phyloP scores from a whole-genome alignment of 768 basidiomycete species.

The Phanerochaete sordida region DNA sequence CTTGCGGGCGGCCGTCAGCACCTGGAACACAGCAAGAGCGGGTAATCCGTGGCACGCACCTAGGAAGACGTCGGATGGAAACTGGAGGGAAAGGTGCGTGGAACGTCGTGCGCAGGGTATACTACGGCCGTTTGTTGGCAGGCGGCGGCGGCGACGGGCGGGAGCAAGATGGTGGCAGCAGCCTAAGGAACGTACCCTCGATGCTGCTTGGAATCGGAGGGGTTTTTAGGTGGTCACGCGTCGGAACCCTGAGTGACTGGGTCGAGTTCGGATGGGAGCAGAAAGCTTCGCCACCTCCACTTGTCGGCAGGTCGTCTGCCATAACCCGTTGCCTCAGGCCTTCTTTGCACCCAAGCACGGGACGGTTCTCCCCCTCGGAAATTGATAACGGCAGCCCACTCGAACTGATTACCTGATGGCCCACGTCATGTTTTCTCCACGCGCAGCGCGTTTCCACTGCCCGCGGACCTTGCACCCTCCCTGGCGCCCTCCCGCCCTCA shows the following conservation, averaged over 20 bases:
- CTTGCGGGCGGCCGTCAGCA: background rate
- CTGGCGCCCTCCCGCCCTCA: background rate
- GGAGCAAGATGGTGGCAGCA: background rate
- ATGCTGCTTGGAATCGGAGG: background rate
- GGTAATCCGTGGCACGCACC: background rate
- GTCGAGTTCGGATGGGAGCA: background rate
- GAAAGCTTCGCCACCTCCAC: conserved; percentile 5
- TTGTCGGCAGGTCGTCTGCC: background rate
- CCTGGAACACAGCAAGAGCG: background rate
- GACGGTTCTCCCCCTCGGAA: background rate
- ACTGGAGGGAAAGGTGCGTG: background rate
- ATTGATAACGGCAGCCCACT: conserved; percentile 1
- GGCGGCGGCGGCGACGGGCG: background rate
- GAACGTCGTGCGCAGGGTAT: background rate
- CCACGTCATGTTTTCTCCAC: conserved; percentile 4
- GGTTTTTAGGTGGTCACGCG: conserved; percentile 5
- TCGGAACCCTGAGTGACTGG: background rate
- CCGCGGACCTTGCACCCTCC: background rate
- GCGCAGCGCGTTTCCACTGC: background rate
- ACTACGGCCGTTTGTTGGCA: background rate
- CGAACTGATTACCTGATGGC: background rate
- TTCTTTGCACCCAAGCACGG: background rate
- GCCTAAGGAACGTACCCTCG: background rate
- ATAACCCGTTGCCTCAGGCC: background rate
- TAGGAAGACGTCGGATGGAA: background rate